A percentile compares a stretch with the other conserved stretches of the same genome.
Conservation (phyloP, 306 rosid species). For the Coriaria nepalensis region DNA sequence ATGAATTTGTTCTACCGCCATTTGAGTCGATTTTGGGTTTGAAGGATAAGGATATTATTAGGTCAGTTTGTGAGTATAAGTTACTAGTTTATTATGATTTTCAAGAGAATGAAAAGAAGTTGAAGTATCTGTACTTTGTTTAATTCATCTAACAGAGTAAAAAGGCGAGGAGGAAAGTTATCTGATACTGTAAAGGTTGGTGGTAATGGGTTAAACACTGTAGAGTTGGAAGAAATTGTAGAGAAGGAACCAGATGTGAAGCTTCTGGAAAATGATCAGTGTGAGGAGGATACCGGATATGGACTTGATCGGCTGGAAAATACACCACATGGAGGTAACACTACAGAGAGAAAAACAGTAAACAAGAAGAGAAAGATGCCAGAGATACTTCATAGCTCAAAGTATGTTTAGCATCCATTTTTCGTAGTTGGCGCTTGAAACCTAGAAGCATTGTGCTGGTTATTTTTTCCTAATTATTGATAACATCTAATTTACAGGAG, state of each 20-base stretch:
- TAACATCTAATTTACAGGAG: conserved; percentile 42
- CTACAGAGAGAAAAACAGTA: conserved; percentile 11
- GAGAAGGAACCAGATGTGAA: conserved; percentile 24
- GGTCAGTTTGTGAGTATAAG: conserved; percentile 29
- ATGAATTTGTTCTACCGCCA: conserved; percentile 79
- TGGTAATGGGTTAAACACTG: conserved; percentile 19
- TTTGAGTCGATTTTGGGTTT: conserved; percentile 71
- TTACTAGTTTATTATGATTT: not conserved
- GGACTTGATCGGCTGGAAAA: conserved; percentile 23
- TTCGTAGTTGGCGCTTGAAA: too few relatives aligned
- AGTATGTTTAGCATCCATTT: too few relatives aligned
- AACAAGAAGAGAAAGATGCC: conserved; percentile 70
- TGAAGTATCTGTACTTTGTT: not conserved
- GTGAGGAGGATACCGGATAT: conserved; percentile 32
- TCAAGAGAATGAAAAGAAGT: conserved; percentile 4
- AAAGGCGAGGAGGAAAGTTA: conserved; percentile 27
- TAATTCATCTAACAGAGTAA: conserved; percentile 35
- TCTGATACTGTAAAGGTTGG: conserved; percentile 12
- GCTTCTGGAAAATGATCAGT: conserved; percentile 40
- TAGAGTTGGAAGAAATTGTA: conserved; percentile 13
- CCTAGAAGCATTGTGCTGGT: too few relatives aligned
- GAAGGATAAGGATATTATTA: conserved; percentile 65
- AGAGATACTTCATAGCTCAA: conserved; percentile 38
- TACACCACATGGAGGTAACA: conserved; percentile 17
- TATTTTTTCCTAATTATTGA: too few relatives aligned